These are phyloP conservation scores for Bacidia gigantensis DNA, from an alignment of 495 filamentous ascomycete genomes.

Conservation along the genomic window DNA sequence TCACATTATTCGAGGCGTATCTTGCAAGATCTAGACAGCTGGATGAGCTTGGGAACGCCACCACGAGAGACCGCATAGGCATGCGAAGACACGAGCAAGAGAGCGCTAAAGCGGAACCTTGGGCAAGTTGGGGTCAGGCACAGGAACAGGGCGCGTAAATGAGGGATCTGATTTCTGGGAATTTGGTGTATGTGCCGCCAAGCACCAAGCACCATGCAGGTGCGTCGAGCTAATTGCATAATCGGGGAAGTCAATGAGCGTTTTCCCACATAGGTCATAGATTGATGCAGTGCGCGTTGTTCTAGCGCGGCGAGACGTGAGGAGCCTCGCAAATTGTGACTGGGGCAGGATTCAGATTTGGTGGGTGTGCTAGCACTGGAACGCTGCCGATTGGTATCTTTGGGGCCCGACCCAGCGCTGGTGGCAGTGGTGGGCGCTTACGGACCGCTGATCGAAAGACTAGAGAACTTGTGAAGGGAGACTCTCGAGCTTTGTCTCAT, in stretches of 20 bases:
- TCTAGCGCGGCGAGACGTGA: neutral
- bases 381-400: neutral
- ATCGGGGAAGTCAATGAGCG: neutral
- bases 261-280: neutral
- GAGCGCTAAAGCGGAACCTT: neutral
- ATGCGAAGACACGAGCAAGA: neutral
- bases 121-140: too few relatives aligned
- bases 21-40: neutral
- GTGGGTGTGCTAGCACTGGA: neutral
- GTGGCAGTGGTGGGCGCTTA: neutral
- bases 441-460: neutral
- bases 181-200: neutral
- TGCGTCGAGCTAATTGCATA: too few relatives aligned
- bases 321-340: neutral
- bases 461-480: neutral
- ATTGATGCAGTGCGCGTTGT: neutral
- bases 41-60: too few relatives aligned
- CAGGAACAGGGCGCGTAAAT: slow-evolving; percentile 13
- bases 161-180: slow-evolving; percentile 8
- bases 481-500: too few relatives aligned
- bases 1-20: neutral
- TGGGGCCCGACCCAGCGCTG: neutral
- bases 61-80: too few relatives aligned
- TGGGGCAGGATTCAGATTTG: neutral
- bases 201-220: too few relatives aligned